Percentiles rank a stretch among this genome's conserved stretches.
These are phyloP conservation scores for Saccharomyces pastorianus DNA, from an alignment of 1,139 yeast genomes.

Conservation along the genomic window DNA sequence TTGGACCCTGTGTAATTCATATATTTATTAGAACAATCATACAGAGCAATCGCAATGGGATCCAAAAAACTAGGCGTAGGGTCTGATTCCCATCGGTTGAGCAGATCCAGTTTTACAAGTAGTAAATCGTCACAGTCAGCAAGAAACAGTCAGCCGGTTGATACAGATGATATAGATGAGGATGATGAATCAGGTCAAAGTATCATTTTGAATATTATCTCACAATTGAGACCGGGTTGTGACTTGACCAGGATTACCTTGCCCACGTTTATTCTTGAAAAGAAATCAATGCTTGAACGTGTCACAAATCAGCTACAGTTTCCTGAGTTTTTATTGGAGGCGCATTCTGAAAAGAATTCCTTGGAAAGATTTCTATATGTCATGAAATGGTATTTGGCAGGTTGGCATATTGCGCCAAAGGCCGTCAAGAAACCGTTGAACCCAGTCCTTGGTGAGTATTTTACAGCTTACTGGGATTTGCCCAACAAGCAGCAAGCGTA, in stretches of 20 bases:
- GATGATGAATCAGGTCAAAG: slow-evolving; percentile 84
- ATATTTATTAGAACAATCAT: not conserved
- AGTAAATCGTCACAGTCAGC: not conserved
- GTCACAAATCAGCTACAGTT: slow-evolving; percentile 83
- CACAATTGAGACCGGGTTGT: slow-evolving; percentile 88
- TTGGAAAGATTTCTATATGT: slow-evolving; percentile 62
- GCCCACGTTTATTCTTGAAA: slow-evolving; percentile 90
- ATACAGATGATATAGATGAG: slow-evolving; percentile 74
- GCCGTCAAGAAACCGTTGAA: slow-evolving; percentile 96
- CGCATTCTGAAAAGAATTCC: slow-evolving; percentile 52
- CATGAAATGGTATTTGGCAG: slow-evolving; percentile 82
- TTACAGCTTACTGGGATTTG: slow-evolving; percentile 86
- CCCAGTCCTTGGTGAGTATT: slow-evolving; percentile 88
- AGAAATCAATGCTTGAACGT: slow-evolving; percentile 93
- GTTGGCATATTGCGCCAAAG: slow-evolving; percentile 97
- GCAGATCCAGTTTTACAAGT: not conserved
- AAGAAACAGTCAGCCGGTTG: slow-evolving; percentile 7
- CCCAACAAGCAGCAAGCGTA: slow-evolving; percentile 65
- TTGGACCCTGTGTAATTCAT: not conserved
- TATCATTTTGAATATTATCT: slow-evolving; percentile 74
- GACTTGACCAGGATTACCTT: slow-evolving; percentile 84
- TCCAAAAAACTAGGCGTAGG: not conserved
- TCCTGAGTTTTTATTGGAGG: slow-evolving; percentile 66
- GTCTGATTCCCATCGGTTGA: not conserved
- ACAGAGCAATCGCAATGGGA: not conserved